Evolutionary conservation across 2,329 filamentous ascomycete genomes (phyloP).

Genomic region (Pestalotiopsis sp.): DNA sequence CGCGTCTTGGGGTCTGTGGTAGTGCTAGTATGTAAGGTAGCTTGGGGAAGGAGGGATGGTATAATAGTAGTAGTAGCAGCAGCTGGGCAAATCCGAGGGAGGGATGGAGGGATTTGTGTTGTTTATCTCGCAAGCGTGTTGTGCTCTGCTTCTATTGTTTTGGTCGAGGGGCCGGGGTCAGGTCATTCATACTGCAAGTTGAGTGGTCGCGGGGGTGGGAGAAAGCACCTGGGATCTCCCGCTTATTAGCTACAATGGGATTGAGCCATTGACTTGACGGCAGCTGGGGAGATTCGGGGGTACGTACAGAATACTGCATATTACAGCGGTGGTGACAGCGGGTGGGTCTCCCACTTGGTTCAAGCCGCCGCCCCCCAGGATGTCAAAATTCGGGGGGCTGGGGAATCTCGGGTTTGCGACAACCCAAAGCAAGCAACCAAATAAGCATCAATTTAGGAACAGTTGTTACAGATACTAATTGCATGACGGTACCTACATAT

Average conservation of each 20-base stretch:
- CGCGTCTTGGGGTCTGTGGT: constrained; percentile 11
- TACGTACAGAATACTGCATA: background rate
- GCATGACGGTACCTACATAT: background rate
- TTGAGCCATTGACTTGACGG: background rate
- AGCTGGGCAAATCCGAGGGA: background rate
- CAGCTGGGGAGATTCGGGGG: background rate
- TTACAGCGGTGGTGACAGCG: background rate
- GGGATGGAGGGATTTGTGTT: background rate
- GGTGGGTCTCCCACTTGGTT: background rate
- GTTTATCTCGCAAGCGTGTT: background rate
- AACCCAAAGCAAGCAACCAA: background rate
- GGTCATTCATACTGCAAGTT: too few relatives aligned
- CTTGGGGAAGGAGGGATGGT: background rate
- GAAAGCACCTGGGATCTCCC: background rate
- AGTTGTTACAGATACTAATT: background rate
- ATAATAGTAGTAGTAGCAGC: background rate
- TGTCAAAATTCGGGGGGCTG: constrained; percentile 19
- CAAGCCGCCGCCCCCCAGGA: background rate
- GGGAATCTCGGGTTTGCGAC: constrained; percentile 7
- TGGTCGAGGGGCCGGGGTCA: background rate
- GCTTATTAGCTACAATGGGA: background rate
- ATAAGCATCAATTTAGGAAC: background rate
- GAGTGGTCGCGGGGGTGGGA: background rate
- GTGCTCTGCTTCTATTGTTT: background rate
- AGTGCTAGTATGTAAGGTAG: background rate